Base-by-base conservation (phyloP, 208 protist species). In the Wallacemonas sp. region DNA sequence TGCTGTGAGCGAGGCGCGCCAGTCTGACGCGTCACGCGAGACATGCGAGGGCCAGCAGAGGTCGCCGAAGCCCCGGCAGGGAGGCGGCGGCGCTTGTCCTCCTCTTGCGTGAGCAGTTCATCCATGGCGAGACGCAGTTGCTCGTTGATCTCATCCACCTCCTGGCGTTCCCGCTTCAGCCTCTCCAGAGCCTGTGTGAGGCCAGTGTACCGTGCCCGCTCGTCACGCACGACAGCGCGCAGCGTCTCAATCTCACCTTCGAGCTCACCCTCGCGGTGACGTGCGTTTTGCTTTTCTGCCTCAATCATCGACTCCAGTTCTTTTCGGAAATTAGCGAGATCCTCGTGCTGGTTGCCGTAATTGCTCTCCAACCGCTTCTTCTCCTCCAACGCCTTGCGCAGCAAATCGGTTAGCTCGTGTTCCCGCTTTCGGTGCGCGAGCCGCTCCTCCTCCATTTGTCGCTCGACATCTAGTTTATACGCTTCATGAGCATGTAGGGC, bases 381-480 rank as follows among this genome's bases (percentile, higher is more conserved):
- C 60, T 96, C 91, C 6, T 85, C 82, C 0, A 75, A 81, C 6
- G 84, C 79, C 2, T 79, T 75, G 39, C 77, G 79, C 36, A 94
- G 80, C 69, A 90, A 70, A 28, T 90, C 88, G 1, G 81, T 71
- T 54, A 96, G 75, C 31, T 94, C 88, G 22, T 82, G 66, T 62
- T 96, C 91, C 24, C 91, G 79, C 49, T 73, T 70, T 31, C 78
- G 83, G 62, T 96, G 85, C 21, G 75, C 72, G 36, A 71, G 66
- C 0, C 91, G 85, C 72, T 94, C 88, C 58, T 82, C 71, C 78
- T 96, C 91, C 49, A 93, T 69, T 56, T 93, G 84, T 31, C 75
- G 80, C 75, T 93, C 86, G 75, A 93, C 87, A 44, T 93, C 86
- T 12, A 87, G 71, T 65, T 96, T 96, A 70, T 93, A 94, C 31